Percentiles rank a stretch among this genome's conserved stretches.
These are phyloP conservation scores for Aspergillus cavernicola DNA, from an alignment of 495 filamentous ascomycete genomes.

Conservation along the genomic window DNA sequence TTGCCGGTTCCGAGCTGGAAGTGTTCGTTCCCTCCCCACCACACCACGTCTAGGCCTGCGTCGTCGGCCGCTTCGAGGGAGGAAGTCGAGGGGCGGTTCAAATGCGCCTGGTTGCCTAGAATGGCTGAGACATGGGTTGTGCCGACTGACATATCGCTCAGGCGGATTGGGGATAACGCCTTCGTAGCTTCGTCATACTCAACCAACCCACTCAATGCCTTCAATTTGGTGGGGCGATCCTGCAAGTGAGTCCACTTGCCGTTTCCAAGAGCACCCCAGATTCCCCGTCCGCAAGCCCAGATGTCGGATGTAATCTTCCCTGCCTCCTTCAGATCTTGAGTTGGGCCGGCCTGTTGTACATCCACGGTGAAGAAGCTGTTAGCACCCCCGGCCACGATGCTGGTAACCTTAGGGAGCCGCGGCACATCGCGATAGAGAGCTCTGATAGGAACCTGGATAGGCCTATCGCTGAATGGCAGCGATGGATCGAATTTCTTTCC, in stretches of 20 bases:
- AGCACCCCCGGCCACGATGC: constrained; percentile 76
- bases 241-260: constrained; percentile 91
- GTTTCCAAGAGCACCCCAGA: constrained; percentile 76
- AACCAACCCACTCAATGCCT: constrained; percentile 71
- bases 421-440: constrained; percentile 65
- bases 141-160: constrained; percentile 68
- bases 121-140: constrained; percentile 74
- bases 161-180: constrained; percentile 68
- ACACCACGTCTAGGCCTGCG: constrained; percentile 81
- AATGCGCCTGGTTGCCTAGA: constrained; percentile 71
- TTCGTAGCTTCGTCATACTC: constrained; percentile 78
- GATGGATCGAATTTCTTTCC: constrained; percentile 66
- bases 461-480: constrained; percentile 60
- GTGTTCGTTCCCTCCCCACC: constrained; percentile 92
- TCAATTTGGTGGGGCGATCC: constrained; percentile 73
- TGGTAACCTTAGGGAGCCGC: constrained; percentile 58
- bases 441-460: constrained; percentile 62
- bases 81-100: constrained; percentile 45
- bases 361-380: constrained; percentile 88
- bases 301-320: constrained; percentile 66
- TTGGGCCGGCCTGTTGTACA: constrained; percentile 52
- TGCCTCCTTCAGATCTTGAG: constrained; percentile 42
- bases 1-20: constrained; percentile 92
- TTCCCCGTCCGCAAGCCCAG: constrained; percentile 82
- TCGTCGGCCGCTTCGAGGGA: constrained; percentile 52